Conservation (phyloP, 768 basidiomycete species). For the Floccularia luteovirens region DNA sequence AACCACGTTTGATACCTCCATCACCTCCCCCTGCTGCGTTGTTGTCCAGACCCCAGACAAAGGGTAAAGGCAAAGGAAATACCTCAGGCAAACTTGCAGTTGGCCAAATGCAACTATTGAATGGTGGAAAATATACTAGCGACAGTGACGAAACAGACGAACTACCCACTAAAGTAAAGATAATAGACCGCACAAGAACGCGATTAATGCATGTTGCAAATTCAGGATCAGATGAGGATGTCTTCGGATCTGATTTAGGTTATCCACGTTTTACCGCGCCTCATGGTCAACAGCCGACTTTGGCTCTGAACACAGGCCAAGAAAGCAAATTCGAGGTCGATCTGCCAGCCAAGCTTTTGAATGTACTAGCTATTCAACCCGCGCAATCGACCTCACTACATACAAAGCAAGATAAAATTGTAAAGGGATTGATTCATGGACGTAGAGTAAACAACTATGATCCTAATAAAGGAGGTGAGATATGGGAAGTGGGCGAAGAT, state of each 20-base stretch:
- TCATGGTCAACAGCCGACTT: slow-evolving; percentile 16
- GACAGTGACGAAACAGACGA: slow-evolving; percentile 20
- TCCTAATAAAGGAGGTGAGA: slow-evolving; percentile 56
- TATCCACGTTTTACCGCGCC: slow-evolving; percentile 22
- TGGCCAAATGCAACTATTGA: slow-evolving; percentile 42
- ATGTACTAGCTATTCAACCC: slow-evolving; percentile 55
- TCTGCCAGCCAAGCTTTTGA: slow-evolving; percentile 59
- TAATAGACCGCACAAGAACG: slow-evolving; percentile 20
- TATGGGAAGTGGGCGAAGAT: slow-evolving; percentile 72
- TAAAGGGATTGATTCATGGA: slow-evolving; percentile 56
- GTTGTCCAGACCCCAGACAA: slow-evolving; percentile 14
- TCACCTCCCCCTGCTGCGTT: slow-evolving; percentile 49
- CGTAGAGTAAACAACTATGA: slow-evolving; percentile 49
- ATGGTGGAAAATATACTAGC: slow-evolving; percentile 16
- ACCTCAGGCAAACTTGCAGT: slow-evolving; percentile 16
- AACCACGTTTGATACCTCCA: slow-evolving; percentile 45
- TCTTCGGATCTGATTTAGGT: slow-evolving; percentile 20
- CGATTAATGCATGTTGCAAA: slow-evolving; percentile 10
- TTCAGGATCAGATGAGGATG: slow-evolving; percentile 17
- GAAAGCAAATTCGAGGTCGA: slow-evolving; percentile 42
- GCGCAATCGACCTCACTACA: slow-evolving; percentile 29
- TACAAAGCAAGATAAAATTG: slow-evolving; percentile 43
- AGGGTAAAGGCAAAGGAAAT: slow-evolving; percentile 24
- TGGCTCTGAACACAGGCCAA: slow-evolving; percentile 12
- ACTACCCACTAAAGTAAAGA: slow-evolving; percentile 22